Base-by-base conservation (phyloP, 164 flowering plant genomes). In the Piper betle region DNA sequence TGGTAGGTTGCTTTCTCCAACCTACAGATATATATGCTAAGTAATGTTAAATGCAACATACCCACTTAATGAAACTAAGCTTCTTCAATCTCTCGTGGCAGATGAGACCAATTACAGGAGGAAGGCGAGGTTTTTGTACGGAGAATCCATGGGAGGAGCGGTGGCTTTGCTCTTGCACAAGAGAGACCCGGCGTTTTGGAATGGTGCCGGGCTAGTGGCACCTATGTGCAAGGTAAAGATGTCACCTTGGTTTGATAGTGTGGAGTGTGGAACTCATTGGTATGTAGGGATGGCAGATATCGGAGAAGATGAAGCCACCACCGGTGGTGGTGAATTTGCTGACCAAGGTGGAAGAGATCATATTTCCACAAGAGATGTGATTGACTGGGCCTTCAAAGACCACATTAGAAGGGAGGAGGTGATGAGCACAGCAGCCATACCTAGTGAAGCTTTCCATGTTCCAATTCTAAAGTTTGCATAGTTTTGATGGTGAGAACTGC, bases 251-350 rank as follows among this genome's bases (percentile, higher is more conserved):
- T 41, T 6, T 43, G 50, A 43, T 8, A 8, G 50, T 7, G 50
- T 3, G 50, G 50, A 15, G 50, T 43, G 1, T 43, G 8, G 50
- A 43, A 43, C 12, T 43, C 12, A 43, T 43, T 43, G 50, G 50
- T 2, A n/a, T 37, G 20, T 52, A 13, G 46, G 10, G 11, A 20
- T 53, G 41, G 60, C 70, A 94, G 99, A 94, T 94, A 61, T 94
- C 97, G 6, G 97, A 94, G 83, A 88, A 91, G 77, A 84, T 94
- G 78, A 94, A 88, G 72, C 99, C 99, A 15, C 99, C 88, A 48
- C 96, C 93, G 0, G 65, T 87, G 57, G 89, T 91, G 50, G 77
- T 91, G 42, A 88, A 78, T 63, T 43, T 91, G 53, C 65, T 94
- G 72, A 94, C 97, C 2, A 77, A 58, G 68, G 77, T 91, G 53